A percentile compares a stretch with the other conserved stretches of the same genome.
These are phyloP conservation scores for cucumber (Cucumis sativus) DNA, from an alignment of 306 rosid genomes.

Conservation along the genomic window DNA sequence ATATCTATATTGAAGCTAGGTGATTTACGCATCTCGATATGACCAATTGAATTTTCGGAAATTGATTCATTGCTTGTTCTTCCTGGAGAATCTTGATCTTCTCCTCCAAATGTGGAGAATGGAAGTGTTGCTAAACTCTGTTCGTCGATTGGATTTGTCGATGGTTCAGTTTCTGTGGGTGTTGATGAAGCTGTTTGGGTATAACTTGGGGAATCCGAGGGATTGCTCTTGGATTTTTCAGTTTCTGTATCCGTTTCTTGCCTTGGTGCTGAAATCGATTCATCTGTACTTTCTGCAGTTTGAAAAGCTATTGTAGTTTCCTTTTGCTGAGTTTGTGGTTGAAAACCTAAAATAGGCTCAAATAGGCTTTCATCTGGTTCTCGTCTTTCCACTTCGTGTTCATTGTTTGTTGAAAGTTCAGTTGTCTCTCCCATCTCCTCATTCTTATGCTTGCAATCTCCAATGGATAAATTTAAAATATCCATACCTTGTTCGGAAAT, in stretches of 20 bases:
- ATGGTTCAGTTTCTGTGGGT: slow-evolving; percentile 16
- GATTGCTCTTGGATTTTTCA: slow-evolving; percentile 15
- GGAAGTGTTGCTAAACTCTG: not conserved
- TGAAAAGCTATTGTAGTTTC: not conserved
- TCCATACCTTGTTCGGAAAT: slow-evolving; percentile 15
- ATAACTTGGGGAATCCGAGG: slow-evolving; percentile 4
- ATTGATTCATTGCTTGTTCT: slow-evolving; percentile 62
- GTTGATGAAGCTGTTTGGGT: slow-evolving; percentile 13
- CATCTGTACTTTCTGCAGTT: slow-evolving; percentile 8
- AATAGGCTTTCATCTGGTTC: not conserved
- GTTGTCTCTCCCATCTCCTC: slow-evolving; percentile 1
- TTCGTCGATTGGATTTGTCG: slow-evolving; percentile 16
- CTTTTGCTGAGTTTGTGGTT: not conserved
- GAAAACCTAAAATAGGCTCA: not conserved
- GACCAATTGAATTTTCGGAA: slow-evolving; percentile 31
- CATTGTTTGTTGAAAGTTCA: slow-evolving; percentile 3
- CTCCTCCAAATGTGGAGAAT: not conserved
- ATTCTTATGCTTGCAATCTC: slow-evolving; percentile 13
- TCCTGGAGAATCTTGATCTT: slow-evolving; percentile 28
- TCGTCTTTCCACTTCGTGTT: slow-evolving; percentile 2
- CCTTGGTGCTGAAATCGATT: slow-evolving; percentile 14
- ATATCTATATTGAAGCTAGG: slow-evolving; percentile 75
- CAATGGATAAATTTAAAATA: slow-evolving; percentile 8
- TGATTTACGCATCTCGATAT: slow-evolving; percentile 47
- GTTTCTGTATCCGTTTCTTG: slow-evolving; percentile 15